Evolutionary conservation across 148 eudicot species (phyloP).

Genomic region (Silene uniflora): DNA sequence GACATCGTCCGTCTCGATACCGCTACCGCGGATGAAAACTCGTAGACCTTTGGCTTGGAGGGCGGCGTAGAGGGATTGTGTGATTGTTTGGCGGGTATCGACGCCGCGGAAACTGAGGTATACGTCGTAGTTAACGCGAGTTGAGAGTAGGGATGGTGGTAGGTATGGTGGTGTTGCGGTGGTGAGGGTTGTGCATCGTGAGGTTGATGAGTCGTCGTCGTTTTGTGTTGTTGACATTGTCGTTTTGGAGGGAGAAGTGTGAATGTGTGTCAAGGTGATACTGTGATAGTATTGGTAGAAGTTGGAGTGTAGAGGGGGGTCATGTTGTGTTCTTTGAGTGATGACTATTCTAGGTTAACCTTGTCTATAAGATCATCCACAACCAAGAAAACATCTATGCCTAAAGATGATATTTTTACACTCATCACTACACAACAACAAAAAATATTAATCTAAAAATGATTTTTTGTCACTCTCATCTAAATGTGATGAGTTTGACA

Average conservation of each 20-base stretch:
- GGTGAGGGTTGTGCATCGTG: not conserved
- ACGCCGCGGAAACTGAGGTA: slow-evolving; percentile 44
- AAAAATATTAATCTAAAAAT: no score
- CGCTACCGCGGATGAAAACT: slow-evolving; percentile 39
- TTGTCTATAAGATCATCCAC: no score
- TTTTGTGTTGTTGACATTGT: not conserved
- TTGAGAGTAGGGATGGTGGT: slow-evolving; percentile 26
- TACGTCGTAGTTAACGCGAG: slow-evolving; percentile 38
- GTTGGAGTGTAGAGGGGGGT: no score
- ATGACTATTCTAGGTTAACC: no score
- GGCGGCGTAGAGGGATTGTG: slow-evolving; percentile 12
- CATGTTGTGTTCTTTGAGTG: no score
- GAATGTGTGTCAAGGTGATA: no score
- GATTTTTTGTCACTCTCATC: no score
- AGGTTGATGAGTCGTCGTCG: not conserved
- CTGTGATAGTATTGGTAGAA: no score
- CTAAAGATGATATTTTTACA: no score
- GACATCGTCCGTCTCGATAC: slow-evolving; percentile 31
- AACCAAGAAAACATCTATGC: no score
- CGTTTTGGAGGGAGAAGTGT: not conserved
- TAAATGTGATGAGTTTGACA: no score
- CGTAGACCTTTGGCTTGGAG: slow-evolving; percentile 24
- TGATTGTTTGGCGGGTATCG: slow-evolving; percentile 37
- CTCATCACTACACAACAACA: no score
- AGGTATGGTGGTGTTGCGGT: slow-evolving; percentile 17